Conservation (phyloP, 169 alveolate genomes). For the Theileria equi region DNA sequence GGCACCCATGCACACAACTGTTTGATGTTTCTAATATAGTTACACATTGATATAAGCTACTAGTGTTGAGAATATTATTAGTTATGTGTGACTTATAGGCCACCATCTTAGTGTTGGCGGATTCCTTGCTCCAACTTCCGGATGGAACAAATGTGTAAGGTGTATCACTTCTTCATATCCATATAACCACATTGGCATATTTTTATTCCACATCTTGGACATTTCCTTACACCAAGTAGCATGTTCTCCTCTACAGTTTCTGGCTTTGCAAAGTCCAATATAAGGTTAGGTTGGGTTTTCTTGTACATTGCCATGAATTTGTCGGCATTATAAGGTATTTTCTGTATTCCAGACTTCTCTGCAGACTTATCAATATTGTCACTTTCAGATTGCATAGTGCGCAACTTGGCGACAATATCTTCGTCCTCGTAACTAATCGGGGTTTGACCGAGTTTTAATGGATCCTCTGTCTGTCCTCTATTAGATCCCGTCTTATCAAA, state of each 20-base stretch:
- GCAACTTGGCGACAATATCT: constrained; percentile 49
- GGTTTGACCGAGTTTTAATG: constrained; percentile 27
- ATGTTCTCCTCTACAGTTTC: constrained; percentile 47
- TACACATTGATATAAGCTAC: too few relatives aligned
- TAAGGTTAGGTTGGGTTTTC: constrained; percentile 57
- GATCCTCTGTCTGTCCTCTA: constrained; percentile 32
- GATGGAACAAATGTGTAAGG: too few relatives aligned
- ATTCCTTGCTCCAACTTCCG: too few relatives aligned
- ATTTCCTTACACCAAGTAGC: constrained; percentile 52
- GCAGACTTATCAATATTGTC: constrained; percentile 8
- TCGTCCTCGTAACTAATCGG: constrained; percentile 56
- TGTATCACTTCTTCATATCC: constrained; percentile 17
- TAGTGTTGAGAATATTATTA: too few relatives aligned
- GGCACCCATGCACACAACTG: too few relatives aligned
- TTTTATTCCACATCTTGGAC: constrained; percentile 65
- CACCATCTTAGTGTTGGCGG: too few relatives aligned
- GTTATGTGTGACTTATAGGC: too few relatives aligned
- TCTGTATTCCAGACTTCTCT: constrained; percentile 26
- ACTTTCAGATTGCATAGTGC: constrained; percentile 46
- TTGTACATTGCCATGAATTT: constrained; percentile 61
- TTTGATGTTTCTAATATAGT: too few relatives aligned
- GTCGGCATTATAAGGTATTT: constrained; percentile 53
- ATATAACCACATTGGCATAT: constrained; percentile 65
- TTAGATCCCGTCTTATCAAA: constrained; percentile 43
- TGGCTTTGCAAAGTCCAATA: constrained; percentile 44